Evolutionary conservation across 1,284 basidiomycete genomes (phyloP), one percentile per base, ranked within the genome.

Genomic region (Taiwanofungus camphoratus): DNA sequence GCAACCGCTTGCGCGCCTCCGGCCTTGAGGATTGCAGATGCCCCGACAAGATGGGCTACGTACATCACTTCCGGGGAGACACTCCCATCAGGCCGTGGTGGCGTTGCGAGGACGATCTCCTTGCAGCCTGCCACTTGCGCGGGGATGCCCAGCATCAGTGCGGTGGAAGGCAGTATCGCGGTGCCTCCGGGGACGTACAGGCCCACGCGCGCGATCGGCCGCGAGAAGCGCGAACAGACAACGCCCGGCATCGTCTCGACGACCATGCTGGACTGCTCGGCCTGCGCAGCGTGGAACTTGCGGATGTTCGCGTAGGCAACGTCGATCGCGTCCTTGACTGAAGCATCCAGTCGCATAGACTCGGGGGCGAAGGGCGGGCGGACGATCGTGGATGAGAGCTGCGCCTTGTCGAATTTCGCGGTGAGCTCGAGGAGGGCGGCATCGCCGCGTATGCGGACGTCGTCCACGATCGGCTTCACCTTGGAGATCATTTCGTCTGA

Each of bases 171-270:
- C 19, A 99, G 73, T 36, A 99, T 81, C 1, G 96, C 96, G 1
- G 95, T 98, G 26, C 96, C 96, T 21, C 96, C 96, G 1, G 96
- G 96, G 2, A 99, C 91, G 67, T 99, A 99, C 39, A 99, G 70
- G 27, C 96, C 96, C 23, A 99, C 96, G 22, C 93, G 83, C 45
- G 90, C 82, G 58, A 99, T 95, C 9, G 96, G 87, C 33, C 92
- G 79, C 3, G 92, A 87, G 63, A 99, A 98, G 33, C 96, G 81
- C 32, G 90, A 87, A 67, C 93, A 97, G 1, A 91, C 82, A 21
- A 99, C 94, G 7, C 96, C 96, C 2, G 95, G 93, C 91, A 94
- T 98, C 5, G 96, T 99, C 67, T 98, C 92, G 12, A 99, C 90
- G 8, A 81, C 74, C 35, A 99, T 73, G 18, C 82, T 71, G 27